Evolutionary conservation across 495 filamentous ascomycete species (phyloP), one percentile per base, ranked within the genome.

Genomic region (Neurospora sp.): DNA sequence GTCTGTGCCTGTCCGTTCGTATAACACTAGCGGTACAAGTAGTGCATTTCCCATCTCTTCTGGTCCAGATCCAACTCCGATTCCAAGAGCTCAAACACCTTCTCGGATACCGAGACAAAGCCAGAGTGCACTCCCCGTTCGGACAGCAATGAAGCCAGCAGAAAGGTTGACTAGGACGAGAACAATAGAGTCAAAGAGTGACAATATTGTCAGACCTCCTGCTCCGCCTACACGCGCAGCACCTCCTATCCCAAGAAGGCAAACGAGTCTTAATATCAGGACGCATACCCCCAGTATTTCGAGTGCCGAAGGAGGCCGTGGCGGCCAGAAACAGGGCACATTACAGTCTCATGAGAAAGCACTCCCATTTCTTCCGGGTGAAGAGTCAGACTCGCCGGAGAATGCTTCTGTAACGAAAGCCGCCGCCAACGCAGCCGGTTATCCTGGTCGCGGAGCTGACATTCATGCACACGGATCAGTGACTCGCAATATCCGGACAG

Each of bases 191-290:
- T 40, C 18, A 39, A 42, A 66, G 9, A 77, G 69, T 70, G 74
- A 77, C 11, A 75, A 77, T 23, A 73, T 70, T 11, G 46, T 71
- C 20, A 70, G 44, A 66, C 42, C 39, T 38, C 70, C 7, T 11
- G 12, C 49, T 20, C 42, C 73, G 3, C 74, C 75, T 35, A 69
- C 73, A 37, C 74, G 80, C 7, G 73, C 71, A 9, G 77, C 79
- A 20, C 81, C 79, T 40, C 76, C 77, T 20, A 73, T 82, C 3
- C 83, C 82, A 16, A 75, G 41, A 72, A 75, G 82, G 49, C 77
- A 81, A 42, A 74, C 79, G 31, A 82, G 81, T 60, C 75, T 82
- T 60, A 69, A 72, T 18, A 69, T 31, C 27, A 66, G 27, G 27
- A 6, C 27, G 27, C 54, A 37, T 16, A 35, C 12, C 14, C 31